A percentile compares a stretch with the other conserved stretches of the same genome.
Evolutionary conservation across 2,329 filamentous ascomycete genomes (phyloP).

Genomic region (Monilinia fructigena): DNA sequence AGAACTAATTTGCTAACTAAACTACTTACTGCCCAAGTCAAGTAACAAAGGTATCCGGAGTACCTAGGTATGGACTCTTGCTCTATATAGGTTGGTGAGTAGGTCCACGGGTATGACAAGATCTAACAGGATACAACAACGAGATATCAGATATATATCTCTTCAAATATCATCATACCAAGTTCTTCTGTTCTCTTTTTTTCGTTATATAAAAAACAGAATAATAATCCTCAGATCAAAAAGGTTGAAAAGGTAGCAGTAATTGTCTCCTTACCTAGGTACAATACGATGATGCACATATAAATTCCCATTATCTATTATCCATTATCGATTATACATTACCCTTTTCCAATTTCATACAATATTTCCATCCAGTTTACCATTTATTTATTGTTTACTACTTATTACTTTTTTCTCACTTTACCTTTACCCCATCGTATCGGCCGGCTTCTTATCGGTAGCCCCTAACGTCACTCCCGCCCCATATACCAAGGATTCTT

Average conservation of each 20-base stretch:
- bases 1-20: too few species aligned
- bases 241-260: not conserved
- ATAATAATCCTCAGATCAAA: not conserved
- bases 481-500: not conserved
- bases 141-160: too few species aligned
- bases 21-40: too few species aligned
- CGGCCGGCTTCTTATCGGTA: conserved; percentile 19
- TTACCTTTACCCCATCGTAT: not conserved
- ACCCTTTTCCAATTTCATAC: too few species aligned
- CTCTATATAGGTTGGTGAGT: not conserved
- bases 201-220: not conserved
- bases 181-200: too few species aligned
- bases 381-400: not conserved
- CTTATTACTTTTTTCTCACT: not conserved
- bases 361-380: too few species aligned
- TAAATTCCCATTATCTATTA: too few species aligned
- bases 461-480: conserved; percentile 16
- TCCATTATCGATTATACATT: too few species aligned
- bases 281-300: too few species aligned
- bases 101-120: too few species aligned
- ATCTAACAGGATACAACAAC: too few species aligned
- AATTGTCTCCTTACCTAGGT: not conserved
- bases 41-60: not conserved
- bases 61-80: not conserved
- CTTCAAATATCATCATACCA: not conserved